These are phyloP conservation scores for Cercospora beticola DNA, from an alignment of 2,329 filamentous ascomycete species.

Conservation along the genomic window DNA sequence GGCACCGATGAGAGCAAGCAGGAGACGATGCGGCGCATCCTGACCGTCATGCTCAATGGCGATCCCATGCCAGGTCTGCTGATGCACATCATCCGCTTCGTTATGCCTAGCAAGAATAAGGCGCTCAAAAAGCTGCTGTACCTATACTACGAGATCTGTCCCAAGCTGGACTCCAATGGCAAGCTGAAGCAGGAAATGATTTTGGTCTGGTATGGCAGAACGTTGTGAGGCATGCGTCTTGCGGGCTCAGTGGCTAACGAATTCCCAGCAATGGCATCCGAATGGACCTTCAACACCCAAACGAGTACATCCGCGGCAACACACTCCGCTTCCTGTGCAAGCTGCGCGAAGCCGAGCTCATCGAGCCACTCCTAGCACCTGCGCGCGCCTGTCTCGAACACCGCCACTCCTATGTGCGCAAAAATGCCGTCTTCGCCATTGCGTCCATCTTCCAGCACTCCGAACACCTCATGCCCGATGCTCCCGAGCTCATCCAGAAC, in stretches of 20 bases:
- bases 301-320: conserved; percentile 97
- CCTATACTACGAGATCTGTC: conserved; percentile 99
- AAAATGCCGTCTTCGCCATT: conserved; percentile 95
- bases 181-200: conserved; percentile 99
- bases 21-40: conserved; percentile 78
- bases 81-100: conserved; percentile 99
- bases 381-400: conserved; percentile 91
- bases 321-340: conserved; percentile 98
- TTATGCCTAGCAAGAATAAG: conserved; percentile 98
- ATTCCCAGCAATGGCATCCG: conserved; percentile 83
- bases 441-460: conserved; percentile 90
- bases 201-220: conserved; percentile 76
- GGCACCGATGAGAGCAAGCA: conserved; percentile 42
- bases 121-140: conserved; percentile 96
- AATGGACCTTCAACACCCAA: conserved; percentile 94
- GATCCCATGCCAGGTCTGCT: conserved; percentile 92
- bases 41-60: conserved; percentile 97
- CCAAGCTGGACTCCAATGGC: conserved; percentile 85
- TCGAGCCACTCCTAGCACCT: conserved; percentile 91
- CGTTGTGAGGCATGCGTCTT: not conserved
- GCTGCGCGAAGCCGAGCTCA: conserved; percentile 89
- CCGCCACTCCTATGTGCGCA: conserved; percentile 94
- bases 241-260: conserved; percentile 11
- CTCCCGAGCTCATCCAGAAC: conserved; percentile 82
- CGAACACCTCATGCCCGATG: conserved; percentile 89